phyloP scores from a whole-genome alignment of 140 eudicot genomes.

The Cichorium intybus region DNA sequence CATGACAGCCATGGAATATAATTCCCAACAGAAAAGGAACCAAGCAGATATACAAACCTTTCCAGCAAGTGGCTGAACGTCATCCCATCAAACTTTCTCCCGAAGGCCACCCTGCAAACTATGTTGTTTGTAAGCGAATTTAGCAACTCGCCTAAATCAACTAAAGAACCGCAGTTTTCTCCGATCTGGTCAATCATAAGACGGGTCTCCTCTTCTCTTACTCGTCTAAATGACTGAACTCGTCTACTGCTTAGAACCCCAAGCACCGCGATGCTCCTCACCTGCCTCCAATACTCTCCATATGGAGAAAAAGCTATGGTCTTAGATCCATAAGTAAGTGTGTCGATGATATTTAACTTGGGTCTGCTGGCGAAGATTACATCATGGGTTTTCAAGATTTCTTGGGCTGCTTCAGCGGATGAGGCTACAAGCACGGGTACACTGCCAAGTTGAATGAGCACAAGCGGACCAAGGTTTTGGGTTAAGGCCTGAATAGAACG shows the following conservation, averaged over 20 bases:
- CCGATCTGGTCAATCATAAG: slow-evolving; percentile 17
- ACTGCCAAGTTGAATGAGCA: slow-evolving; percentile 11
- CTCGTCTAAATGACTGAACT: slow-evolving; percentile 22
- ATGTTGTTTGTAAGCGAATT: slow-evolving; percentile 13
- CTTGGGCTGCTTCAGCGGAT: not conserved
- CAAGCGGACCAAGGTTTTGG: not conserved
- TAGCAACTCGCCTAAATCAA: slow-evolving; percentile 1
- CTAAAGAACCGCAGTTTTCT: slow-evolving; percentile 2
- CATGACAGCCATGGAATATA: slow-evolving; percentile 31
- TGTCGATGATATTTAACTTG: not conserved
- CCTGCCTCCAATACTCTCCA: slow-evolving; percentile 38
- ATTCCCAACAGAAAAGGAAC: slow-evolving; percentile 11
- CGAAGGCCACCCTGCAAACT: slow-evolving; percentile 19
- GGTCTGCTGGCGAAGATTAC: slow-evolving; percentile 9
- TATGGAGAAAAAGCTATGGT: slow-evolving; percentile 23
- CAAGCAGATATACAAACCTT: slow-evolving; percentile 1
- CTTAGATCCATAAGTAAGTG: slow-evolving; percentile 12
- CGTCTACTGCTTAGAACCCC: slow-evolving; percentile 24
- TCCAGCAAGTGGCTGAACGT: slow-evolving; percentile 12
- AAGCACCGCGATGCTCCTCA: slow-evolving; percentile 20
- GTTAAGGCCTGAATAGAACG: slow-evolving; percentile 1
- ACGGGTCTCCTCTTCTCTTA: too few relatives aligned
- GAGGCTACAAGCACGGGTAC: too few relatives aligned
- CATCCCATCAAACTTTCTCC: slow-evolving; percentile 10
- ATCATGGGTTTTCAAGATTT: slow-evolving; percentile 22